phyloP scores from a whole-genome alignment of 2,329 filamentous ascomycete genomes.

The Alternaria dauci region DNA sequence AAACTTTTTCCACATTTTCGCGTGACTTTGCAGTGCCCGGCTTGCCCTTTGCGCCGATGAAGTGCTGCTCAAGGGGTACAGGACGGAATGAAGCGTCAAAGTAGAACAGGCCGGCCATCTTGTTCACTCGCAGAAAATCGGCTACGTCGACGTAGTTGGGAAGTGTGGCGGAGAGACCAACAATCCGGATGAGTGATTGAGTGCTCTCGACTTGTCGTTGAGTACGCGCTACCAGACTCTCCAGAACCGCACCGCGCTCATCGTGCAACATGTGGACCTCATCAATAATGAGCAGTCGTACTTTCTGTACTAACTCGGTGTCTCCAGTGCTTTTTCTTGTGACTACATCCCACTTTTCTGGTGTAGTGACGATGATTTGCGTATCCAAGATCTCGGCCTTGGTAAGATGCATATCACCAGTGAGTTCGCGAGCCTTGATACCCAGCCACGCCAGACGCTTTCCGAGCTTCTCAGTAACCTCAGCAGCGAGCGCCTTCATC shows the following conservation, averaged over 20 bases:
- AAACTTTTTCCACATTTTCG: constrained; percentile 86
- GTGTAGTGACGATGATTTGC: constrained; percentile 97
- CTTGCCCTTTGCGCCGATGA: constrained; percentile 95
- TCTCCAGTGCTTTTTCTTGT: constrained; percentile 97
- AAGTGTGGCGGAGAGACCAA: constrained; percentile 92
- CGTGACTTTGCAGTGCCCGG: constrained; percentile 79
- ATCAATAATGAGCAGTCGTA: constrained; percentile 94
- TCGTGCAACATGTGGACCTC: constrained; percentile 99
- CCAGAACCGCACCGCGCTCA: constrained; percentile 92
- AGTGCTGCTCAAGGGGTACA: constrained; percentile 95
- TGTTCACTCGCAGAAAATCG: constrained; percentile 96
- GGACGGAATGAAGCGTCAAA: constrained; percentile 96
- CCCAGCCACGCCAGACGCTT: constrained; percentile 94
- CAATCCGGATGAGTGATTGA: constrained; percentile 93
- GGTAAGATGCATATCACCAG: constrained; percentile 98
- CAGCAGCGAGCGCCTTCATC: constrained; percentile 97
- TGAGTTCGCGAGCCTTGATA: constrained; percentile 89
- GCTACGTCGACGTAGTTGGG: constrained; percentile 97
- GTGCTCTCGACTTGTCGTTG: constrained; percentile 97
- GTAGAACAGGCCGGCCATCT: constrained; percentile 91
- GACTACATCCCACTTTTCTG: constrained; percentile 99
- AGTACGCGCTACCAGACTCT: constrained; percentile 93
- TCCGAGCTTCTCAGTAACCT: constrained; percentile 93
- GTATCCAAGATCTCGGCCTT: constrained; percentile 96
- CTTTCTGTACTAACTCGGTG: constrained; percentile 96